phyloP scores from a whole-genome alignment of 1,284 basidiomycete species.

The Volvariella volvacea region DNA sequence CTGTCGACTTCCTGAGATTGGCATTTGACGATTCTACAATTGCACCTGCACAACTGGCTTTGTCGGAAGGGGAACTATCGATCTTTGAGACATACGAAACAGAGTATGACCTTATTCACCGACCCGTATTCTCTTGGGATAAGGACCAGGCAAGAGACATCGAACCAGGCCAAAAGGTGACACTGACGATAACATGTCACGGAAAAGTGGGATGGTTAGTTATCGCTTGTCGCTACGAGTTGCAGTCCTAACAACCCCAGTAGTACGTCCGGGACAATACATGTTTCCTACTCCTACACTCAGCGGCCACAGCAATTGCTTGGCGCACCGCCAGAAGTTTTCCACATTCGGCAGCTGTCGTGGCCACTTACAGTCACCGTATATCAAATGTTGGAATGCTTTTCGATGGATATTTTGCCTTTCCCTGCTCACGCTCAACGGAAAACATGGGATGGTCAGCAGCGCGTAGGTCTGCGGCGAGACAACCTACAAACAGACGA shows the following conservation, averaged over 20 bases:
- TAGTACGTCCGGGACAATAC: conserved; percentile 74
- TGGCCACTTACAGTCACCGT: conserved; percentile 88
- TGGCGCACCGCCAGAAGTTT: conserved; percentile 34
- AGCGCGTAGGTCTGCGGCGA: conserved; percentile 12
- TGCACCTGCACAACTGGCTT: conserved; percentile 62
- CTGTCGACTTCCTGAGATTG: conserved; percentile 81
- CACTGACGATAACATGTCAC: conserved; percentile 67
- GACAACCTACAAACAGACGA: conserved; percentile 35
- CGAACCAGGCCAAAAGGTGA: conserved; percentile 63
- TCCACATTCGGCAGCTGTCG: conserved; percentile 79
- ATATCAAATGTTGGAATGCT: conserved; percentile 86
- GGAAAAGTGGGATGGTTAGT: conserved; percentile 89
- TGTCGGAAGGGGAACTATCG: conserved; percentile 75
- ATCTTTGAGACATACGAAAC: conserved; percentile 89
- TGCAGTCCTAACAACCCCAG: conserved; percentile 5
- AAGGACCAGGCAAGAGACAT: conserved; percentile 51
- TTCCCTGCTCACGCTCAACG: conserved; percentile 36
- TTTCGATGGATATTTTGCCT: conserved; percentile 72
- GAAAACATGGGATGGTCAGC: conserved; percentile 7
- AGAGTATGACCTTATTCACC: conserved; percentile 74
- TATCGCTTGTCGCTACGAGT: neutral
- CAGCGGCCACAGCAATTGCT: conserved; percentile 35
- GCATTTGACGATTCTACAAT: conserved; percentile 88
- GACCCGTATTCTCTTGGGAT: conserved; percentile 80
- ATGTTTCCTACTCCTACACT: conserved; percentile 78